These are phyloP conservation scores for Tripidium arundinaceum DNA, from an alignment of 202 grass and related monocot genomes.

Conservation along the genomic window DNA sequence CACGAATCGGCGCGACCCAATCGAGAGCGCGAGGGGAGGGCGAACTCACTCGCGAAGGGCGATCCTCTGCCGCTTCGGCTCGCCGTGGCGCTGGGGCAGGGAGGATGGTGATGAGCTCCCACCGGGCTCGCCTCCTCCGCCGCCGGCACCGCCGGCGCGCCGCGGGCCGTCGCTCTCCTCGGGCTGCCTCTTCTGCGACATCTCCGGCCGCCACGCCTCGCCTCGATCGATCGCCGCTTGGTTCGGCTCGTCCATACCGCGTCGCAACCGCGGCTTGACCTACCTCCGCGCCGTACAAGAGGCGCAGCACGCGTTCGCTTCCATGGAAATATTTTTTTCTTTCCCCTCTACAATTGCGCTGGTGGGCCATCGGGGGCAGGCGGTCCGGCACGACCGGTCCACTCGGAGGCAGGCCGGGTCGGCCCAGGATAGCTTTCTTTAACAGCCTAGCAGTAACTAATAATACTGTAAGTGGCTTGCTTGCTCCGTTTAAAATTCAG, in stretches of 20 bases:
- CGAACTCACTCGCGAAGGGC: slow-evolving; percentile 43
- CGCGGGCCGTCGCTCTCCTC: slow-evolving; percentile 33
- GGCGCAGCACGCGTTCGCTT: neutral
- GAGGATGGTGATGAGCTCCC: slow-evolving; percentile 32
- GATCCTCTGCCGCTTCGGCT: slow-evolving; percentile 52
- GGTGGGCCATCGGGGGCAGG: neutral
- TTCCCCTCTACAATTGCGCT: neutral
- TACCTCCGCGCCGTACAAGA: slow-evolving; percentile 21
- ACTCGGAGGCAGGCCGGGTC: neutral
- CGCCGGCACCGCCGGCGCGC: neutral
- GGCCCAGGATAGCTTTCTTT: neutral
- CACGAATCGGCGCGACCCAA: neutral
- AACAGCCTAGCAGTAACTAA: neutral
- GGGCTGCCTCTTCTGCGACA: slow-evolving; percentile 72
- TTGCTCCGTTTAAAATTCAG: neutral
- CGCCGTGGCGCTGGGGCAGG: slow-evolving; percentile 19
- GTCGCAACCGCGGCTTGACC: slow-evolving; percentile 30
- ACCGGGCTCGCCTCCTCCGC: neutral
- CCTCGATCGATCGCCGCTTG: slow-evolving; percentile 22
- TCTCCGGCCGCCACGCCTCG: slow-evolving; percentile 3
- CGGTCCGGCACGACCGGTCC: neutral
- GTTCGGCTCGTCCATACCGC: slow-evolving; percentile 8
- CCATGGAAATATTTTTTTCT: neutral
- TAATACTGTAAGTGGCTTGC: neutral
- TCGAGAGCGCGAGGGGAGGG: neutral